Percentiles rank a stretch among this genome's conserved stretches.
phyloP scores from a whole-genome alignment of 768 basidiomycete genomes.

The Mycena kentingensis region DNA sequence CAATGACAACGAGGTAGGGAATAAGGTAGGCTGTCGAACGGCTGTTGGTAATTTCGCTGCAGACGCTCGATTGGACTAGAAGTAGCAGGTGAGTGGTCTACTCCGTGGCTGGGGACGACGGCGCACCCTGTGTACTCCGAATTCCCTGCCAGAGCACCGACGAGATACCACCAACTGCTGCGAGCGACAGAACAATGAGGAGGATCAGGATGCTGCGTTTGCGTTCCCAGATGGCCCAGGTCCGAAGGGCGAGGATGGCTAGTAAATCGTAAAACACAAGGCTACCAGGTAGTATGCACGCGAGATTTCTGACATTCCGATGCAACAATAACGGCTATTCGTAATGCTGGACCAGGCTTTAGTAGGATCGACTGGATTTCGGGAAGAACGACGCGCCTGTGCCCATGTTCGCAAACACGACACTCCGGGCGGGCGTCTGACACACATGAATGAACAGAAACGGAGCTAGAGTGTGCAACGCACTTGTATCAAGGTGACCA shows the following conservation, averaged over 20 bases:
- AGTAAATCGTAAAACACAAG: neutral
- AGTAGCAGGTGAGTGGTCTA: neutral
- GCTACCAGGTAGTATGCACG: neutral
- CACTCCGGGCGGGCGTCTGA: slow-evolving; percentile 7
- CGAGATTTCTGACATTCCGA: slow-evolving; percentile 4
- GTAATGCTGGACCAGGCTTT: neutral
- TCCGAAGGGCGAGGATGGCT: slow-evolving; percentile 27
- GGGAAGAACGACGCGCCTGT: slow-evolving; percentile 1
- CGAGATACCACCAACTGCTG: neutral
- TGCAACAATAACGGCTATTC: slow-evolving; percentile 8
- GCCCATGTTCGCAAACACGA: slow-evolving; percentile 1
- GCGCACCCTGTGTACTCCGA: slow-evolving; percentile 4
- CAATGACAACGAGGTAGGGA: slow-evolving; percentile 10
- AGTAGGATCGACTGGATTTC: neutral
- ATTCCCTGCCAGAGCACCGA: slow-evolving; percentile 1
- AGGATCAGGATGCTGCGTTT: slow-evolving; percentile 11
- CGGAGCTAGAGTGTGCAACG: neutral
- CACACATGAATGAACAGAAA: neutral
- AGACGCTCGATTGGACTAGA: neutral
- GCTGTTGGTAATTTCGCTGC: neutral
- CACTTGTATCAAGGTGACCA: slow-evolving; percentile 10
- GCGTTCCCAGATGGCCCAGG: slow-evolving; percentile 30
- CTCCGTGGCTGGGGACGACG: neutral
- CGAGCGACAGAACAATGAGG: slow-evolving; percentile 8
- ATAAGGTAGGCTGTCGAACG: slow-evolving; percentile 8